A percentile compares a stretch with the other conserved stretches of the same genome.
These are phyloP conservation scores for Logfia minima DNA, from an alignment of 129 eudicot species.

Conservation along the genomic window DNA sequence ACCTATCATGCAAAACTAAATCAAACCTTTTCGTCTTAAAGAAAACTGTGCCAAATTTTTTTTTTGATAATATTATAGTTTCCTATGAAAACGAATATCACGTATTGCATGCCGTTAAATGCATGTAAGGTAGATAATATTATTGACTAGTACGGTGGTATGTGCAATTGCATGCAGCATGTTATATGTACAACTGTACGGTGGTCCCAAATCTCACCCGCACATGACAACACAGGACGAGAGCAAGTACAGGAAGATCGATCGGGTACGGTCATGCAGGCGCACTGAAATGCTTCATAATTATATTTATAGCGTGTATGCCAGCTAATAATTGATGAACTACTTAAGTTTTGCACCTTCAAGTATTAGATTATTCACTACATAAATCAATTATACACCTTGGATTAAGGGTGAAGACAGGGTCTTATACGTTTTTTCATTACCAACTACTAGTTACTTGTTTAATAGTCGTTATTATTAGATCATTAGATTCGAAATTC, in stretches of 20 bases:
- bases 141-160: not conserved
- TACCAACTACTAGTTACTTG: not conserved
- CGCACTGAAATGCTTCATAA: not conserved
- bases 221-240: not conserved
- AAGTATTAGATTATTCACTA: not conserved
- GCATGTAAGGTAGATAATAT: not conserved
- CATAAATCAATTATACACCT: not conserved
- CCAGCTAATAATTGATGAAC: not conserved
- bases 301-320: not conserved
- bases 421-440: not conserved
- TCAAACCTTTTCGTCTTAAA: too few species aligned
- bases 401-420: not conserved
- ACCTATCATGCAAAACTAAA: too few species aligned
- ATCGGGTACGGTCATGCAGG: not conserved
- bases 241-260: conserved; percentile 1
- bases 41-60: too few species aligned
- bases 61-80: too few species aligned
- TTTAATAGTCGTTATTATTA: not conserved
- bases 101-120: not conserved
- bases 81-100: too few species aligned
- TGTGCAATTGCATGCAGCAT: not conserved
- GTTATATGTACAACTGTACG: conserved; percentile 9
- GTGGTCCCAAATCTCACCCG: not conserved
- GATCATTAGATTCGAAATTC: not conserved
- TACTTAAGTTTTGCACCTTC: not conserved